phyloP scores from a whole-genome alignment of 768 basidiomycete species.

The Boletus reticulatus region DNA sequence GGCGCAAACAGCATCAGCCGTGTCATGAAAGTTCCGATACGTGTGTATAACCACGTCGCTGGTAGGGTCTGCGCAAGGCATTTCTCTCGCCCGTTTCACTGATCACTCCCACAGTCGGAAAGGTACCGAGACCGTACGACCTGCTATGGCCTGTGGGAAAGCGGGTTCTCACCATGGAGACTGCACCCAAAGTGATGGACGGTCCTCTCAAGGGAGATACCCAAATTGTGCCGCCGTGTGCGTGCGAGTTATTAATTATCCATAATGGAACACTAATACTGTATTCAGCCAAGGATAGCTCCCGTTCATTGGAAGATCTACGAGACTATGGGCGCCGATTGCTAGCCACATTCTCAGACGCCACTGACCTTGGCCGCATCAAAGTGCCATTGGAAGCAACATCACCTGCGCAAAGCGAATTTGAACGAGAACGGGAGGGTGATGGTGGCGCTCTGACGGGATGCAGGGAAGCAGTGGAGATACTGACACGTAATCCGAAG shows the following conservation, averaged over 20 bases:
- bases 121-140: constrained; percentile 68
- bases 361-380: constrained; percentile 21
- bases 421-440: constrained; percentile 35
- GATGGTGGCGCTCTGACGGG: constrained; percentile 48
- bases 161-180: constrained; percentile 32
- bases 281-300: constrained; percentile 11
- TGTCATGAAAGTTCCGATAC: constrained; percentile 88
- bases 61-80: constrained; percentile 43
- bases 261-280: neutral
- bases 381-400: constrained; percentile 26
- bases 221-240: constrained; percentile 11
- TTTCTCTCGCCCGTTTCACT: neutral
- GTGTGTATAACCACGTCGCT: constrained; percentile 85
- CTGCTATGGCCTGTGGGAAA: constrained; percentile 73
- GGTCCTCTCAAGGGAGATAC: constrained; percentile 11
- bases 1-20: constrained; percentile 57
- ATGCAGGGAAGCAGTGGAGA: constrained; percentile 86
- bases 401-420: constrained; percentile 21
- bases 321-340: constrained; percentile 52
- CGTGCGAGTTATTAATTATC: neutral
- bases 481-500: constrained; percentile 83
- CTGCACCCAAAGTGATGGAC: constrained; percentile 24
- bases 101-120: constrained; percentile 40
- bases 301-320: constrained; percentile 43
- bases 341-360: constrained; percentile 42